Conservation (phyloP, 176 grass and related monocot species). For the Oryza longistaminata region DNA sequence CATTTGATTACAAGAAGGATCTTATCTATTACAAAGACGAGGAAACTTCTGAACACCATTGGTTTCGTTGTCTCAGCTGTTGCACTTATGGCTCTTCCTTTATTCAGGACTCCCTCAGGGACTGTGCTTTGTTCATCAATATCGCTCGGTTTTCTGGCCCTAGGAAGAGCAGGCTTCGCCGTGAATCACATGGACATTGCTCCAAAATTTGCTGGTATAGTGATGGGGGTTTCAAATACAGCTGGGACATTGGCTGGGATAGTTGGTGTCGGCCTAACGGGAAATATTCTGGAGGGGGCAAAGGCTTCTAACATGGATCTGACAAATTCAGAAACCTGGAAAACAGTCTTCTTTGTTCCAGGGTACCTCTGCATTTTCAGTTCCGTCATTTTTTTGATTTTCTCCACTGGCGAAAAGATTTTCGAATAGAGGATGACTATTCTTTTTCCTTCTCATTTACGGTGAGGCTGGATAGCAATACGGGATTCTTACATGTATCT, state of each 20-base stretch:
- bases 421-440: slow-evolving; percentile 52
- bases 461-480: slow-evolving; percentile 30
- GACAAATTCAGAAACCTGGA: slow-evolving; percentile 65
- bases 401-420: slow-evolving; percentile 79
- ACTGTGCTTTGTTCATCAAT: slow-evolving; percentile 61
- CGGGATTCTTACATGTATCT: slow-evolving; percentile 21
- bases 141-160: slow-evolving; percentile 71
- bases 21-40: slow-evolving; percentile 73
- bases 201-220: slow-evolving; percentile 84
- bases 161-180: slow-evolving; percentile 79
- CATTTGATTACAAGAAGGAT: slow-evolving; percentile 74
- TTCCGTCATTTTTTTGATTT: slow-evolving; percentile 74
- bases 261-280: slow-evolving; percentile 68
- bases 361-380: slow-evolving; percentile 81
- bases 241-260: slow-evolving; percentile 80
- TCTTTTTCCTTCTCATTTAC: slow-evolving; percentile 28
- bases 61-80: slow-evolving; percentile 70
- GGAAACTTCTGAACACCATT: slow-evolving; percentile 77
- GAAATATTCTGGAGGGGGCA: slow-evolving; percentile 73
- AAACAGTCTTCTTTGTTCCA: slow-evolving; percentile 69
- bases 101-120: slow-evolving; percentile 56
- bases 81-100: slow-evolving; percentile 73
- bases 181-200: slow-evolving; percentile 91
- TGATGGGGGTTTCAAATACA: slow-evolving; percentile 89
- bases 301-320: slow-evolving; percentile 68